These are phyloP conservation scores for Wickerhamomyces bovis DNA, from an alignment of 805 yeast genomes.

Conservation along the genomic window DNA sequence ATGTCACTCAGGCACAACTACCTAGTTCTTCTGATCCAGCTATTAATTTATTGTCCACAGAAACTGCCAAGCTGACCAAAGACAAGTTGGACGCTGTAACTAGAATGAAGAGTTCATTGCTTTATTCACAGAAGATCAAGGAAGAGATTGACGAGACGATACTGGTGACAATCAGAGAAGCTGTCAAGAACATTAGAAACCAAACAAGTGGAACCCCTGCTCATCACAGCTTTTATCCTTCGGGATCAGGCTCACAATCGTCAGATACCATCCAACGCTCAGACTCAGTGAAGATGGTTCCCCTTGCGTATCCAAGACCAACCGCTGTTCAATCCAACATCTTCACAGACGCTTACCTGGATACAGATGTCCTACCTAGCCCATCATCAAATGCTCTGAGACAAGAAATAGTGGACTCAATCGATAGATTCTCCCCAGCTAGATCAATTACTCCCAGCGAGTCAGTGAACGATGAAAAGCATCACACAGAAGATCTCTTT, in stretches of 20 bases:
- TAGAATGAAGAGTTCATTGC: conserved; percentile 66
- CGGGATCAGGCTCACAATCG: conserved; percentile 6
- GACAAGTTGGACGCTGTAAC: conserved; percentile 65
- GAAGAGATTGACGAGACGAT: conserved; percentile 73
- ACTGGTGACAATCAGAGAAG: conserved; percentile 52
- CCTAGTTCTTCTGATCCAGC: conserved; percentile 63
- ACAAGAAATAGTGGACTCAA: conserved; percentile 7
- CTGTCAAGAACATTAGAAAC: conserved; percentile 44
- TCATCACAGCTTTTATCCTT: conserved; percentile 4
- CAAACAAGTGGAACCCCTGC: conserved; percentile 16
- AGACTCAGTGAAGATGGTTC: background rate
- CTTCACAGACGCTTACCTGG: conserved; percentile 36
- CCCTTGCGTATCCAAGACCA: conserved; percentile 21
- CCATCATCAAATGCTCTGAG: conserved; percentile 9
- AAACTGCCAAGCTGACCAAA: conserved; percentile 54
- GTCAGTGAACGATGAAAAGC: conserved; percentile 10
- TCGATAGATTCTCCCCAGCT: conserved; percentile 23
- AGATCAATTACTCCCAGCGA: conserved; percentile 44
- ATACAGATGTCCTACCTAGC: conserved; percentile 36
- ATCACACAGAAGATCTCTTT: conserved; percentile 7
- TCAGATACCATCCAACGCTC: conserved; percentile 3
- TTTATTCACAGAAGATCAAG: conserved; percentile 70
- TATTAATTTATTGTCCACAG: conserved; percentile 53
- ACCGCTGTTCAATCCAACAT: conserved; percentile 22
- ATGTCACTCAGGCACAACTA: conserved; percentile 29